A percentile compares a stretch with the other conserved stretches of the same genome.
Evolutionary conservation across 495 filamentous ascomycete genomes (phyloP).

Genomic region (Annulohypoxylon moriforme): DNA sequence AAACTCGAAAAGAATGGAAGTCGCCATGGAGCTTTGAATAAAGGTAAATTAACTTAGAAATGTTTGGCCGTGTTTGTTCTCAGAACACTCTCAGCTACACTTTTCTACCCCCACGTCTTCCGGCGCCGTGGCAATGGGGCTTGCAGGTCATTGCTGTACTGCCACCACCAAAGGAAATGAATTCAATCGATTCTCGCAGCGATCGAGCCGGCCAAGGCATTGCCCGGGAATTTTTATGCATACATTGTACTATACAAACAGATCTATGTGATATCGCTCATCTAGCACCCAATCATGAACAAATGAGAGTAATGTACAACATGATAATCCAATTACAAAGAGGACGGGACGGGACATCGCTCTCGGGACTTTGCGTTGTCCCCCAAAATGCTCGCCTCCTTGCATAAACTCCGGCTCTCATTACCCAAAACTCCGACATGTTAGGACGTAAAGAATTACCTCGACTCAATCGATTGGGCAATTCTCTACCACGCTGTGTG

Average conservation of each 20-base stretch:
- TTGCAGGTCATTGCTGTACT: neutral
- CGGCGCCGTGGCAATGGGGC: neutral
- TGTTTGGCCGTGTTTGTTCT: neutral
- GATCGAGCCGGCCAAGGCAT: neutral
- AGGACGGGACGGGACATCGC: neutral
- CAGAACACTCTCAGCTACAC: neutral
- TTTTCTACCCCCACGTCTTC: neutral
- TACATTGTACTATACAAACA: neutral
- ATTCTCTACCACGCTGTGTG: conserved; percentile 41
- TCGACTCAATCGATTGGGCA: no score
- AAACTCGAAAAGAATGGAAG: neutral
- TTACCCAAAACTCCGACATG: conserved; percentile 24
- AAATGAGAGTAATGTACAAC: conserved; percentile 10
- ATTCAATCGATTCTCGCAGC: neutral
- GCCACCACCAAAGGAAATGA: neutral
- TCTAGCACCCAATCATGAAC: conserved; percentile 18
- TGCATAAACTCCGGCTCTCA: conserved; percentile 5
- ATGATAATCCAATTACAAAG: neutral
- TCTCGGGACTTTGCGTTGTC: neutral
- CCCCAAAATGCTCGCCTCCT: neutral
- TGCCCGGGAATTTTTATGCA: neutral
- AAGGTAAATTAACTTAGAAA: neutral
- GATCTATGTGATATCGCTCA: conserved; percentile 31
- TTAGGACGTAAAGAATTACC: no score
- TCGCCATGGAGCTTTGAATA: neutral